Conservation (phyloP, 2,329 filamentous ascomycete genomes). For the Fonsecaea pugnacius region DNA sequence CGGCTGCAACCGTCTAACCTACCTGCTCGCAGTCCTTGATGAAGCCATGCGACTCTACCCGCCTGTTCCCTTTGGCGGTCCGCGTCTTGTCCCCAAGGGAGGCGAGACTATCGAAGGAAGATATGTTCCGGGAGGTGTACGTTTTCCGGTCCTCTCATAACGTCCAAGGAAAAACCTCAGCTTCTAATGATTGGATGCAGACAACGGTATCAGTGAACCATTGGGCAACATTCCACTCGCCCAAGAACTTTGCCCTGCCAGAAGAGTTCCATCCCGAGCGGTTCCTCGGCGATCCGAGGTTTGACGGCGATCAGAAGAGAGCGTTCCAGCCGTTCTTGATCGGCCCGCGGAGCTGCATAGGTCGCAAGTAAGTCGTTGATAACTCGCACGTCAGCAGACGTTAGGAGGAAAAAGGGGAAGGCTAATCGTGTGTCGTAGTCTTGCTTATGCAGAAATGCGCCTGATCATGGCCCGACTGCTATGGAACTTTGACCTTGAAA, state of each 20-base stretch:
- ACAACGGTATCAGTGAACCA: slow-evolving; percentile 52
- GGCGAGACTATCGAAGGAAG: slow-evolving; percentile 34
- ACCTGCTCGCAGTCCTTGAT: slow-evolving; percentile 50
- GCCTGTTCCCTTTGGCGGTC: slow-evolving; percentile 33
- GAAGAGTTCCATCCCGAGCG: slow-evolving; percentile 46
- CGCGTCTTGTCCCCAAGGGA: slow-evolving; percentile 45
- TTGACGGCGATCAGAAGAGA: slow-evolving; percentile 49
- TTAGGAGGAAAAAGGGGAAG: slow-evolving; percentile 37
- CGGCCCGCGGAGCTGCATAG: slow-evolving; percentile 44
- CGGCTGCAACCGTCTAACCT: slow-evolving; percentile 41
- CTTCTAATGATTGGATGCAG: slow-evolving; percentile 38
- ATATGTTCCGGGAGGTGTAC: slow-evolving; percentile 33
- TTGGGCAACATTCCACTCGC: slow-evolving; percentile 36
- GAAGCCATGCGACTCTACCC: slow-evolving; percentile 53
- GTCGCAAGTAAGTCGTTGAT: too few species aligned
- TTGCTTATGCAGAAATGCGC: slow-evolving; percentile 58
- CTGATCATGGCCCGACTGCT: slow-evolving; percentile 55
- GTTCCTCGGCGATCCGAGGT: slow-evolving; percentile 46
- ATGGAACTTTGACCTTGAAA: slow-evolving; percentile 55
- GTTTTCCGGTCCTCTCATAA: not conserved
- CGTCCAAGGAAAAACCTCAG: too few species aligned
- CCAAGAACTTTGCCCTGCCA: slow-evolving; percentile 34
- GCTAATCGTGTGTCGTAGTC: slow-evolving; percentile 43
- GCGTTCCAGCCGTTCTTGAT: slow-evolving; percentile 49
- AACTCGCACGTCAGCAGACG: too few species aligned